Conservation (phyloP, 148 eudicot species). For the Dysphania ambrosioides region DNA sequence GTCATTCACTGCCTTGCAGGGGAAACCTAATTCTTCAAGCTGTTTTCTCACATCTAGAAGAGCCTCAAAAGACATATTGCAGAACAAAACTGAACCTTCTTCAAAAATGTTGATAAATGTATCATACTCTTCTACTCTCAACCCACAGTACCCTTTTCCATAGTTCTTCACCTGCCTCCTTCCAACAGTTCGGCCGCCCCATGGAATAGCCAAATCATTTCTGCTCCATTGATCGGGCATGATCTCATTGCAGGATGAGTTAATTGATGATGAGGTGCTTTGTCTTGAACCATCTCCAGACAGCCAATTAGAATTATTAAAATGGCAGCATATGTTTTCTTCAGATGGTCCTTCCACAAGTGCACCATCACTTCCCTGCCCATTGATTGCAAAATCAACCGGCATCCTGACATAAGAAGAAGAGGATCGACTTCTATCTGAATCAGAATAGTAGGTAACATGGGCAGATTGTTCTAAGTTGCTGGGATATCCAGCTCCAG, state of each 20-base stretch:
- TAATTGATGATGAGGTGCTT: constrained; percentile 37
- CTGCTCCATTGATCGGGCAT: constrained; percentile 70
- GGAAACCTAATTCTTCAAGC: constrained; percentile 95
- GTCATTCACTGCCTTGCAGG: constrained; percentile 96
- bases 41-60: constrained; percentile 93
- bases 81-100: constrained; percentile 88
- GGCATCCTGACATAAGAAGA: constrained; percentile 57
- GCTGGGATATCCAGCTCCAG: constrained; percentile 40
- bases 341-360: constrained; percentile 90
- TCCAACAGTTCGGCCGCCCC: constrained; percentile 94
- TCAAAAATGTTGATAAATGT: constrained; percentile 87
- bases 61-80: constrained; percentile 96
- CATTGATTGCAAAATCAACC: constrained; percentile 36
- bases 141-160: constrained; percentile 47
- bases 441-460: constrained; percentile 40
- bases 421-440: constrained; percentile 44
- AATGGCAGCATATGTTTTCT: constrained; percentile 76
- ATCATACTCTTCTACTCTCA: constrained; percentile 72
- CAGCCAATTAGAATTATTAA: constrained; percentile 66
- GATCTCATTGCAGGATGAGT: constrained; percentile 54
- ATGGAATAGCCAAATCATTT: constrained; percentile 55
- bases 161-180: constrained; percentile 62
- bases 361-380: constrained; percentile 40
- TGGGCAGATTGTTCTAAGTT: constrained; percentile 44
- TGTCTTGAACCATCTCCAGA: constrained; percentile 53